Evolutionary conservation across 192 early-diverging fungal genomes (phyloP).

Genomic region (Coemansia erecta): DNA sequence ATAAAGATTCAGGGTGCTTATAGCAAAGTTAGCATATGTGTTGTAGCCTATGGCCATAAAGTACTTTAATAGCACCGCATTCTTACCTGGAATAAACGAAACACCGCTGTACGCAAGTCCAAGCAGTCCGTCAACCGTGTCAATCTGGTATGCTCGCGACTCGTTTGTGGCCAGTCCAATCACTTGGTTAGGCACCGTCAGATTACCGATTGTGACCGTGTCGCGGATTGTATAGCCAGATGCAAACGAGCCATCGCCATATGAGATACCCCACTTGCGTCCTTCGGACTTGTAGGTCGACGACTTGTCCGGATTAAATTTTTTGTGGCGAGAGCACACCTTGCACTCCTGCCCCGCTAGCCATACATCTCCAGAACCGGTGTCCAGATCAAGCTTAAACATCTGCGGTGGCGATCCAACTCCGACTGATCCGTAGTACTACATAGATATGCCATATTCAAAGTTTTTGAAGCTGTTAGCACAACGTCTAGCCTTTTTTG

Average conservation of each 20-base stretch:
- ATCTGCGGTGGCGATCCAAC: conserved; percentile 66
- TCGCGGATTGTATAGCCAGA: conserved; percentile 53
- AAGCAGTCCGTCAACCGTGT: conserved; percentile 64
- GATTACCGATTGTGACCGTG: conserved; percentile 56
- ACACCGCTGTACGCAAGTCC: conserved; percentile 62
- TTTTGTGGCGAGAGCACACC: conserved; percentile 48
- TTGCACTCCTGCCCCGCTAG: conserved; percentile 54
- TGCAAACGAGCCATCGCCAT: conserved; percentile 63
- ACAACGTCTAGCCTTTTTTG: too few species aligned
- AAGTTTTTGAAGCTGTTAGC: background rate
- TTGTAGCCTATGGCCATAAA: background rate
- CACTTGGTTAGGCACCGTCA: conserved; percentile 57
- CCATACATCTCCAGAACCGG: conserved; percentile 72
- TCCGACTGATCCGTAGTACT: conserved; percentile 68
- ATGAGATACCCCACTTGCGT: conserved; percentile 59
- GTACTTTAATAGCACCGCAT: background rate
- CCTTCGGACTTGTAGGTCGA: conserved; percentile 58
- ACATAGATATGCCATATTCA: background rate
- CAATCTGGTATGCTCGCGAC: conserved; percentile 57
- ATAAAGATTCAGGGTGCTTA: background rate
- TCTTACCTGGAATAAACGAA: conserved; percentile 53
- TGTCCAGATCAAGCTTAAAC: conserved; percentile 72
- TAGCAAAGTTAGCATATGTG: background rate
- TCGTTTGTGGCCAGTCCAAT: conserved; percentile 63
- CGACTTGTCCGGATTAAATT: conserved; percentile 55